A percentile compares a stretch with the other conserved stretches of the same genome.
Evolutionary conservation across 2,329 filamentous ascomycete genomes (phyloP).

Genomic region (Helicocarpus griseus): DNA sequence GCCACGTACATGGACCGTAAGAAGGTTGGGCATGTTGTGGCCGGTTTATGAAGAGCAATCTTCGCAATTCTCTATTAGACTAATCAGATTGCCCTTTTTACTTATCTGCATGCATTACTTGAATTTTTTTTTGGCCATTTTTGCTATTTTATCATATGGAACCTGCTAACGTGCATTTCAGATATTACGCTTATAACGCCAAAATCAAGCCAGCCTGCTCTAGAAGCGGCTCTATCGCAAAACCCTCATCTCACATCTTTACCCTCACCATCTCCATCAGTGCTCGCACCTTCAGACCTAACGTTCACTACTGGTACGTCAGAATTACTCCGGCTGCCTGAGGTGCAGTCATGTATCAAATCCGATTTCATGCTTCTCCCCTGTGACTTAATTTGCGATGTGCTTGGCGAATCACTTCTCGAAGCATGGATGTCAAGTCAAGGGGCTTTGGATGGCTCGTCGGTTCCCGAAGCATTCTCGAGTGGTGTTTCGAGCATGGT

Average conservation of each 20-base stretch:
- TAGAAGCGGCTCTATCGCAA: constrained; percentile 39
- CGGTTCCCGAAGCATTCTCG: constrained; percentile 39
- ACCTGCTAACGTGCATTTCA: constrained; percentile 13
- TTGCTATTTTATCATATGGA: not conserved
- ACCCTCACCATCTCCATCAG: constrained; percentile 45
- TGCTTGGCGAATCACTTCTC: constrained; percentile 70
- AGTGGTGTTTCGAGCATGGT: constrained; percentile 33
- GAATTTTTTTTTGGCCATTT: not conserved
- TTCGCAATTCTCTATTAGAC: not conserved
- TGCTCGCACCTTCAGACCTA: constrained; percentile 66
- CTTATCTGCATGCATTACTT: not conserved
- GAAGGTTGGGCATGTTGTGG: not conserved
- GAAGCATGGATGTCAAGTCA: constrained; percentile 89
- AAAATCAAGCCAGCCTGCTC: constrained; percentile 31
- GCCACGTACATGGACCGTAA: not conserved
- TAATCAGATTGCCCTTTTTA: not conserved
- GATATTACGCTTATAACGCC: constrained; percentile 42
- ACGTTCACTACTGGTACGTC: constrained; percentile 82
- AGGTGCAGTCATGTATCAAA: constrained; percentile 68
- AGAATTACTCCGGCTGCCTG: constrained; percentile 73
- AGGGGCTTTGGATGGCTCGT: constrained; percentile 53
- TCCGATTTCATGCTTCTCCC: constrained; percentile 84
- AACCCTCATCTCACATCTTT: constrained; percentile 43
- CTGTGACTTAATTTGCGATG: constrained; percentile 85
- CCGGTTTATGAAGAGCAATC: too few relatives aligned